Conservation (phyloP, 148 eudicot genomes). For the Dianthus caryophyllus region DNA sequence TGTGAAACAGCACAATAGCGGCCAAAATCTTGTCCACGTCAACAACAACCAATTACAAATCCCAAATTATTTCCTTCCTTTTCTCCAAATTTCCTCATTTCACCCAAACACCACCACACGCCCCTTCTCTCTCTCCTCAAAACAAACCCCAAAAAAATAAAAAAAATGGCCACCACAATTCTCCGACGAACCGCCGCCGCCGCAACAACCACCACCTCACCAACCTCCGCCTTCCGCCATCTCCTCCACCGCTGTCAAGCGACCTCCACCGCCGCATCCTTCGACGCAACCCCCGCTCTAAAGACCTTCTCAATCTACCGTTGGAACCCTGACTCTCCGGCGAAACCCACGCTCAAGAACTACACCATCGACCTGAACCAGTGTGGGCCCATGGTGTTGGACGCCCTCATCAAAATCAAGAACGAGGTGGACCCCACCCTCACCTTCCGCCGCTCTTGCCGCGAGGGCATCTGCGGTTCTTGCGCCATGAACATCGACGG, state of each 20-base stretch:
- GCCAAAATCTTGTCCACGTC: too few species aligned
- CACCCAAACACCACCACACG: too few species aligned
- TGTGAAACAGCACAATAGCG: too few species aligned
- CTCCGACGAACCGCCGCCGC: constrained; percentile 35
- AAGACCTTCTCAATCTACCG: constrained; percentile 92
- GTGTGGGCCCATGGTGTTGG: constrained; percentile 95
- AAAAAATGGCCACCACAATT: constrained; percentile 48
- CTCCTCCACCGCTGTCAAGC: constrained; percentile 35
- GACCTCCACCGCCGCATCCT: constrained; percentile 13
- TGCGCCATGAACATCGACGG: constrained; percentile 99
- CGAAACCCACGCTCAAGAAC: constrained; percentile 54
- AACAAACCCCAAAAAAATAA: too few species aligned
- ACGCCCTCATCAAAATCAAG: constrained; percentile 91
- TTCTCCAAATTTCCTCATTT: too few species aligned
- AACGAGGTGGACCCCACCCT: constrained; percentile 86
- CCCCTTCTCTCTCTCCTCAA: too few species aligned
- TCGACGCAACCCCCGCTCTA: constrained; percentile 14
- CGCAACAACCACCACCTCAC: background rate
- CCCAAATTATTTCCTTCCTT: too few species aligned
- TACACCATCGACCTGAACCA: constrained; percentile 82
- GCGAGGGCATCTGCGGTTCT: constrained; percentile 94
- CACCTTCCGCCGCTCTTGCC: constrained; percentile 89
- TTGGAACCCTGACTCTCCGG: constrained; percentile 73
- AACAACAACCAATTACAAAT: too few species aligned
- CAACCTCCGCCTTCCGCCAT: constrained; percentile 32